Evolutionary conservation across 306 rosid species (phyloP).

Genomic region (Pterocarpus macrocarpus): DNA sequence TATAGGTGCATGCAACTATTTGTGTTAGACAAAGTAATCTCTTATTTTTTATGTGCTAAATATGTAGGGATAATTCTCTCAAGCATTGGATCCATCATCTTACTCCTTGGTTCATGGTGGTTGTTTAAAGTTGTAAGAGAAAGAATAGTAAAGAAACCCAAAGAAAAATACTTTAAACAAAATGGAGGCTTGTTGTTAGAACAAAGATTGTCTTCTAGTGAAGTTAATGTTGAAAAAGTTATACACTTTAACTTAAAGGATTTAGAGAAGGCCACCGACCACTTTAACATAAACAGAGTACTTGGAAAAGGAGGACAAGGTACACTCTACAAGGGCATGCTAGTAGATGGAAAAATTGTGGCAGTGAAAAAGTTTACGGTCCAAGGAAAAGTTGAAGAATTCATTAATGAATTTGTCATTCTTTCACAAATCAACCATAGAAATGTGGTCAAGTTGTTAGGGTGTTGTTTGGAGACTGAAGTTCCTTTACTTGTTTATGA

Average conservation of each 20-base stretch:
- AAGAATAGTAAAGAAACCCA: constrained; percentile 11
- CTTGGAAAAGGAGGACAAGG: constrained; percentile 57
- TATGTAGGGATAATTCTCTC: constrained; percentile 23
- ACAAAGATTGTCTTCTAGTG: constrained; percentile 23
- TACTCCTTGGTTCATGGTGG: constrained; percentile 29
- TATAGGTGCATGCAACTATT: too few species aligned
- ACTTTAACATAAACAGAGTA: constrained; percentile 38
- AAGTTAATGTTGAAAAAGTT: constrained; percentile 33
- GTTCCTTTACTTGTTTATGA: constrained; percentile 52
- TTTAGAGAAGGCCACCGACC: constrained; percentile 41
- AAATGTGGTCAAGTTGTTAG: constrained; percentile 53
- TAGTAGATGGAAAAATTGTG: constrained; percentile 43
- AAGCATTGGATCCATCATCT: constrained; percentile 25
- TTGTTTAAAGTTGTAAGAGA: constrained; percentile 14
- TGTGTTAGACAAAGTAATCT: too few species aligned
- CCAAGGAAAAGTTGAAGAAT: constrained; percentile 47
- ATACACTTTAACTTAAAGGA: constrained; percentile 39
- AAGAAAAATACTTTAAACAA: constrained; percentile 27
- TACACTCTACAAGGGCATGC: constrained; percentile 53
- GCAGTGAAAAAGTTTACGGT: constrained; percentile 48
- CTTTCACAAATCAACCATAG: constrained; percentile 56
- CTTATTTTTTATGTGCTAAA: background rate
- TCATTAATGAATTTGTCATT: constrained; percentile 48
- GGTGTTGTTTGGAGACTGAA: constrained; percentile 50
- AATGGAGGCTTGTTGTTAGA: constrained; percentile 51